Conservation (phyloP, 1,284 basidiomycete species). For the Gymnopus androsaceus region DNA sequence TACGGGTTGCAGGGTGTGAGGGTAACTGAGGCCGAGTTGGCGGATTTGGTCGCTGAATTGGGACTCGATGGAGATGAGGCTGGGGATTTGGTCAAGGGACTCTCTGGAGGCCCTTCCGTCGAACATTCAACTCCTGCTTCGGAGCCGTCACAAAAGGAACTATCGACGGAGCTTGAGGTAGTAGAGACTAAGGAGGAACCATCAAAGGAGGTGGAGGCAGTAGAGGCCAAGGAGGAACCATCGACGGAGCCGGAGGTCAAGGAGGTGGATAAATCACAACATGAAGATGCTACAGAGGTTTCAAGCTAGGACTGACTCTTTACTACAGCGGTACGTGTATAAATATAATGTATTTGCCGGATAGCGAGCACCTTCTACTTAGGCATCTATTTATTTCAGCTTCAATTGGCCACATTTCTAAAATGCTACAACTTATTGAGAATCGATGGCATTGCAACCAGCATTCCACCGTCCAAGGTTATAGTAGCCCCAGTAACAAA, state of each 20-base stretch:
- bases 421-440: constrained; percentile 13
- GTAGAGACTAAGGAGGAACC: neutral
- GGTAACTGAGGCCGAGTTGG: constrained; percentile 73
- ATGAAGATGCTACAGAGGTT: no score
- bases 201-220: neutral
- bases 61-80: constrained; percentile 75
- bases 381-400: no score
- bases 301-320: no score
- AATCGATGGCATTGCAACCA: constrained; percentile 25
- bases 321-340: neutral
- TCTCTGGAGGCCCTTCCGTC: constrained; percentile 31
- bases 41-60: constrained; percentile 67
- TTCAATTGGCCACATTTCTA: no score
- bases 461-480: constrained; percentile 57
- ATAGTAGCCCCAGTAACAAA: constrained; percentile 69
- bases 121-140: constrained; percentile 5
- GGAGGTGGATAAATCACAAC: neutral
- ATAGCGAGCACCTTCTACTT: no score
- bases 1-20: constrained; percentile 74
- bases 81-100: constrained; percentile 63
- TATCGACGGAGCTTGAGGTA: constrained; percentile 4
- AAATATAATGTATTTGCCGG: neutral
- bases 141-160: constrained; percentile 13
- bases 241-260: neutral
- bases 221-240: neutral